Base-by-base conservation (phyloP, 768 basidiomycete species). In the Termitomyces sp. region DNA sequence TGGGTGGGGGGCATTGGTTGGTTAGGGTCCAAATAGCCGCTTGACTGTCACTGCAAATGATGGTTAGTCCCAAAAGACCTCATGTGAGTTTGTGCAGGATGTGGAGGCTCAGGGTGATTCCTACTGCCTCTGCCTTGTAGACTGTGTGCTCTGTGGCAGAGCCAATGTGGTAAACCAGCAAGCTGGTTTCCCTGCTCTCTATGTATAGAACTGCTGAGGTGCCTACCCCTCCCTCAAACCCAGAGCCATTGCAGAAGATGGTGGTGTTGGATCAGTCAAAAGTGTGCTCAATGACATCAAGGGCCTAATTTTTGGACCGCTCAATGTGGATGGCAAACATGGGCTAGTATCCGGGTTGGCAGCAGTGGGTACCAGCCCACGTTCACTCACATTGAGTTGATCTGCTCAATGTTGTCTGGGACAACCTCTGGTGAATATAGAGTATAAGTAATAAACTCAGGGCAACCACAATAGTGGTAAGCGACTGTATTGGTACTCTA, bases 1-100 rank as follows among this genome's bases (percentile, higher is more conserved):
- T 0, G 56, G 56, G 41, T 57, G 51, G 4, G n/a, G 51, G 51
- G 22, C 31, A 20, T 20, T 57, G 56, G 45, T 57, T 57, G 11
- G 32, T 0, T 1, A 57, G 51, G 2, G 56, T 51, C 10, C 29
- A 22, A 15, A 57, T 40, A 15, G 42, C 13, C 9, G 54, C 54
- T 29, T 56, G 54, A 29, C 48, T 56, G 42, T 56, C 40, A 22
- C 33, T 56, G 22, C 54, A 48, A n/a, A 50, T 44, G 5, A 41
- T n/a, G 2, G 46, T 33, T 3, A 20, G 5, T 1, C 18, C 12
- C 1, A 5, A 9, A 1, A 54, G 12, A 1, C 3, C 1, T 6
- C 32, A 16, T 1, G 15, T 5, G 38, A 18, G 5, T 5, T 20
- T 33, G 13, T 39, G 32, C 12, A 54, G 45, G 2, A 49, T 23